phyloP scores from a whole-genome alignment of 2,329 filamentous ascomycete genomes.

The Aureobasidium sp. region DNA sequence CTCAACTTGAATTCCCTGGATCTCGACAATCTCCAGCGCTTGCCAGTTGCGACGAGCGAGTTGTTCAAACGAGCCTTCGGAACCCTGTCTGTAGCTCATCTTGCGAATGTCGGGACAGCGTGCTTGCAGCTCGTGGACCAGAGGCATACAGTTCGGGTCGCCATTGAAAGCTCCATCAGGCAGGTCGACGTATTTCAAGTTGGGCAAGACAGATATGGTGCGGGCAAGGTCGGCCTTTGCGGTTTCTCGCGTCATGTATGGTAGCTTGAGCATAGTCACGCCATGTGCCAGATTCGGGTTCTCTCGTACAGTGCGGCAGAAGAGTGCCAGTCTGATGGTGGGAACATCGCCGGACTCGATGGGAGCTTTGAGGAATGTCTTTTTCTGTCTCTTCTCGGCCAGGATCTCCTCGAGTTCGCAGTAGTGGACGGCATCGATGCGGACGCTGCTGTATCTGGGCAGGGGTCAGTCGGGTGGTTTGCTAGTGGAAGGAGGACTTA shows the following conservation, averaged over 20 bases:
- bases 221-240: constrained; percentile 76
- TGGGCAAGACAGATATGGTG: constrained; percentile 74
- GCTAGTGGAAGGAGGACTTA: constrained; percentile 39
- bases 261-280: constrained; percentile 75
- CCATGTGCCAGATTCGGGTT: constrained; percentile 59
- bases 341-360: constrained; percentile 74
- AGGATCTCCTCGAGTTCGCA: constrained; percentile 79
- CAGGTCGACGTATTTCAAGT: constrained; percentile 81
- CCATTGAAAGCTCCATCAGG: constrained; percentile 81
- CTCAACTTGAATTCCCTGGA: constrained; percentile 60
- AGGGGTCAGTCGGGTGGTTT: background rate
- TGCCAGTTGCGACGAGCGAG: constrained; percentile 61
- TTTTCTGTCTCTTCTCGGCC: constrained; percentile 67
- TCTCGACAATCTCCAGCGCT: constrained; percentile 63
- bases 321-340: constrained; percentile 62
- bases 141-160: constrained; percentile 62
- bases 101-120: constrained; percentile 77
- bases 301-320: constrained; percentile 75
- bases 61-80: constrained; percentile 67
- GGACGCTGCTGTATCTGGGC: constrained; percentile 63
- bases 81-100: constrained; percentile 74
- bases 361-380: constrained; percentile 44
- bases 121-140: constrained; percentile 77
- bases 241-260: constrained; percentile 90
- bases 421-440: constrained; percentile 91